Base-by-base conservation (phyloP, 2,329 filamentous ascomycete species). In the Alternaria arborescens region DNA sequence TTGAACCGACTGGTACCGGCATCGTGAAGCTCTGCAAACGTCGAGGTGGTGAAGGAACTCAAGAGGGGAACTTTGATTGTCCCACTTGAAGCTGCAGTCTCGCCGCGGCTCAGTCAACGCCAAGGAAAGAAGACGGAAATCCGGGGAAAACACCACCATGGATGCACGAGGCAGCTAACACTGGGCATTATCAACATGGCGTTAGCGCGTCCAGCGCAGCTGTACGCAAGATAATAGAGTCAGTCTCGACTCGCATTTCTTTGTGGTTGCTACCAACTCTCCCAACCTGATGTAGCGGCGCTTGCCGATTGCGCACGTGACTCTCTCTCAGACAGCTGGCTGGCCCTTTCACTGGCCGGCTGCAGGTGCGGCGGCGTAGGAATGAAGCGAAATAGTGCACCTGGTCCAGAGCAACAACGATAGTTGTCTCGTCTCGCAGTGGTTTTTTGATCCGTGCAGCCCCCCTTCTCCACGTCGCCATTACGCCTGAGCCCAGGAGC, bases 1-100 rank as follows among this genome's bases (percentile, higher is more conserved):
- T 75, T 26, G 75, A 71, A 62, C 86, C 83, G 65, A 83, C 83
- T 71, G 85, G 86, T 72, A 88, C 82, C 60, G 86, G 86, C 86
- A 88, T 88, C 56, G 60, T 80, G 71, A 56, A 51, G 43, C 43
- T 24, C 40, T 56, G 20, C 50, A 53, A 41, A 55, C 32, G 57
- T 44, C 41, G 59, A 55, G 54, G 58, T 51, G 64, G 64, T 55
- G 57, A 61, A 60, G 62, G 30, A n/a, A 24, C 52, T 57, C 62
- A 66, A 68, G 66, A 65, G 61, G 57, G 44, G 57, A 55, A 52
- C 62, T 28, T 52, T 56, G 53, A 56, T 46, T 52, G 62, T 66
- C 61, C 61, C 65, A 48, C 64, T 46, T 47, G 24, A 44, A 62
- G 59, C 60, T 42, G 46, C 46, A 48, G 46, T 52, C 57, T 57